phyloP scores from a whole-genome alignment of 345 rosid species.

The Dovyalis caffra region DNA sequence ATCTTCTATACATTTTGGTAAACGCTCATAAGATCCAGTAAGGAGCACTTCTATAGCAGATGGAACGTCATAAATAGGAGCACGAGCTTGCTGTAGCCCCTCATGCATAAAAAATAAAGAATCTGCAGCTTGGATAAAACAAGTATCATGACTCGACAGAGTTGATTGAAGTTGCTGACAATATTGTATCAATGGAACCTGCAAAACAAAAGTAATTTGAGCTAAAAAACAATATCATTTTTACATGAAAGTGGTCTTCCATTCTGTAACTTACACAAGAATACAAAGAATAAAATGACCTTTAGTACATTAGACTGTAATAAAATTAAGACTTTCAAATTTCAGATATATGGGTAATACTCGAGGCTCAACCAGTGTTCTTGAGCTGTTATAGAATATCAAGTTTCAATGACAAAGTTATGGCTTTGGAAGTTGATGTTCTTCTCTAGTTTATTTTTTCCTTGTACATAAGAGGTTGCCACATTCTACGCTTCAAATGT shows the following conservation, averaged over 20 bases:
- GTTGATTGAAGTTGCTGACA: constrained; percentile 85
- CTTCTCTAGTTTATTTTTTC: not conserved
- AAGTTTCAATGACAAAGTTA: not conserved
- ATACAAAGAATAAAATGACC: not conserved
- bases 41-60: constrained; percentile 86
- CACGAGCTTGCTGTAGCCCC: constrained; percentile 96
- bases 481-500: not conserved
- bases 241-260: not conserved
- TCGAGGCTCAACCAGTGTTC: not conserved
- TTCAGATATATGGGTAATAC: not conserved
- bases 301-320: not conserved
- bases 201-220: constrained; percentile 25
- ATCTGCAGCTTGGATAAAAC: constrained; percentile 94
- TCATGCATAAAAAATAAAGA: constrained; percentile 96
- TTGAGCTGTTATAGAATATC: not conserved
- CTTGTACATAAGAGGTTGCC: not conserved
- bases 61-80: constrained; percentile 96
- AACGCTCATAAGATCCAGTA: constrained; percentile 81
- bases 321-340: not conserved
- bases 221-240: not conserved
- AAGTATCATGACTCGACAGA: constrained; percentile 80
- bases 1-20: constrained; percentile 91
- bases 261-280: not conserved
- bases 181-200: constrained; percentile 89
- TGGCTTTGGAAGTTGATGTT: not conserved